Percentiles rank a stretch among this genome's conserved stretches.
Conservation (phyloP, 441 rosid species). For the Caryocar brasiliense region DNA sequence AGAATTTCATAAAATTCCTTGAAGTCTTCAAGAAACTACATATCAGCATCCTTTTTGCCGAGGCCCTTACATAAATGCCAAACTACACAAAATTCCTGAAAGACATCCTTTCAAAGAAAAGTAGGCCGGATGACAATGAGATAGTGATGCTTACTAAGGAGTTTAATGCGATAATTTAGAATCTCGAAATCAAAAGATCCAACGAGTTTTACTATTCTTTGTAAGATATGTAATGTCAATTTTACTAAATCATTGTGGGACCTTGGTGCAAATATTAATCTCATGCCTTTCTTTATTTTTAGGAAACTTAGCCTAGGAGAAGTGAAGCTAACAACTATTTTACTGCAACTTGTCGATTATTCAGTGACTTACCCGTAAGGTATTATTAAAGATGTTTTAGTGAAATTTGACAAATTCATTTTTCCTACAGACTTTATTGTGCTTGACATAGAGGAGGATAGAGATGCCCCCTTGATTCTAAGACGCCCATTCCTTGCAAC, state of each 20-base stretch:
- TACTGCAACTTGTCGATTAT: not conserved
- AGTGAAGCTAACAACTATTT: not conserved
- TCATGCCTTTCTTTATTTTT: not conserved
- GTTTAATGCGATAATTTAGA: too few relatives aligned
- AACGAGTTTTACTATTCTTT: not conserved
- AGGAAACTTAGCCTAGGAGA: not conserved
- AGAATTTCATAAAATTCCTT: too few relatives aligned
- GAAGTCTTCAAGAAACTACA: too few relatives aligned
- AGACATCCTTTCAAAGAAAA: too few relatives aligned
- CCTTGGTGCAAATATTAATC: not conserved
- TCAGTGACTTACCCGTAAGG: not conserved
- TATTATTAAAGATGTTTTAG: not conserved
- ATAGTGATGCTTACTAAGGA: too few relatives aligned
- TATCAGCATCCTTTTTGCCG: too few relatives aligned
- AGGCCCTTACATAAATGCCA: too few relatives aligned
- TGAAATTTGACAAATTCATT: not conserved
- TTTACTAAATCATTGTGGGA: not conserved
- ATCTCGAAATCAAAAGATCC: not conserved
- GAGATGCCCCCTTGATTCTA: not conserved
- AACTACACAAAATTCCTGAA: too few relatives aligned
- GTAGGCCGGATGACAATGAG: too few relatives aligned
- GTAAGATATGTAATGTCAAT: not conserved
- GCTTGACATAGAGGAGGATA: not conserved
- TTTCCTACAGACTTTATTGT: not conserved
- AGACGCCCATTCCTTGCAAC: not conserved